Conservation (phyloP, 495 filamentous ascomycete species). For the Penicillium robsamsonii region DNA sequence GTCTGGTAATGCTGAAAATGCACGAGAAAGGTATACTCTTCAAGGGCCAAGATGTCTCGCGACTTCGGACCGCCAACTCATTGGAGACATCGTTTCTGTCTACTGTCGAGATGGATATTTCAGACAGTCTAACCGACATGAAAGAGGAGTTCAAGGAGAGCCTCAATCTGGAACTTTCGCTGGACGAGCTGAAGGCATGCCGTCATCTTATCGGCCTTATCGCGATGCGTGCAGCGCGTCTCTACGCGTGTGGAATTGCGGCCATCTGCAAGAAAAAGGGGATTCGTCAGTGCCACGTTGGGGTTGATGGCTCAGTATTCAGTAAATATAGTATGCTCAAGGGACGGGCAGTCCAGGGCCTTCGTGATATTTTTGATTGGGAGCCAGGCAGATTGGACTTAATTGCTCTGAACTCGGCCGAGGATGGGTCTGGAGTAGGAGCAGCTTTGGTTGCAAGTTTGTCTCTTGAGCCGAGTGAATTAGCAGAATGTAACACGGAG, state of each 20-base stretch:
- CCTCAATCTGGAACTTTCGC: conserved; percentile 61
- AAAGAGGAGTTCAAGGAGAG: conserved; percentile 66
- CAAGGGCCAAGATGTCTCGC: conserved; percentile 45
- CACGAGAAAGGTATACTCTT: conserved; percentile 34
- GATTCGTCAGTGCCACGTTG: conserved; percentile 76
- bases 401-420: conserved; percentile 28
- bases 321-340: conserved; percentile 94
- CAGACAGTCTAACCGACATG: conserved; percentile 69
- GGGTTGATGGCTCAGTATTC: conserved; percentile 88
- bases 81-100: conserved; percentile 81
- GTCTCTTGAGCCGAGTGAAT: conserved; percentile 9
- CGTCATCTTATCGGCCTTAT: conserved; percentile 81
- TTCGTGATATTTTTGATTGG: conserved; percentile 52
- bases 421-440: conserved; percentile 35
- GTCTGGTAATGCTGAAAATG: conserved; percentile 40
- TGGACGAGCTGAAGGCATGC: conserved; percentile 73
- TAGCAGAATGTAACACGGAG: background rate
- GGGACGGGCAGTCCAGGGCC: conserved; percentile 70
- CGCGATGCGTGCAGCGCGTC: conserved; percentile 80
- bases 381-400: conserved; percentile 18
- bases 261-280: conserved; percentile 90
- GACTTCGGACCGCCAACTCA: conserved; percentile 65
- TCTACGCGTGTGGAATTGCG: conserved; percentile 87
- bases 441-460: conserved; percentile 33
- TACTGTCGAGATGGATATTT: conserved; percentile 69